Conservation (phyloP, 305 asterid species). For the Rubia occidens region DNA sequence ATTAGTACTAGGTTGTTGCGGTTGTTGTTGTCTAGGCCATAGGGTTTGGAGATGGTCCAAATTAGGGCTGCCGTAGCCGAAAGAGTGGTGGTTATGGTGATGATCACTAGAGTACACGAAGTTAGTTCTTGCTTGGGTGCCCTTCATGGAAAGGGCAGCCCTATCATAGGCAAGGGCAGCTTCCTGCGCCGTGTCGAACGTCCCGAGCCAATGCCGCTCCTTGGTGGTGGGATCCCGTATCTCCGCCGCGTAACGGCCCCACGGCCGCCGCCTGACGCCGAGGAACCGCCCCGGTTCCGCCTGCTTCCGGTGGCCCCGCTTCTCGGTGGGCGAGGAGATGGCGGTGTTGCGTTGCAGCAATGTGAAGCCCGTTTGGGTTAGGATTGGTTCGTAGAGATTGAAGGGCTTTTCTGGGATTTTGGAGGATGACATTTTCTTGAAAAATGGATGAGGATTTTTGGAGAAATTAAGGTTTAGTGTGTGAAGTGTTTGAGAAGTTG, state of each 20-base stretch:
- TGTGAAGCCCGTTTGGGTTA: conserved; percentile 68
- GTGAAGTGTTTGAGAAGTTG: background rate
- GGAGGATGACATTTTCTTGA: conserved; percentile 33
- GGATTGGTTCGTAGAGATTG: conserved; percentile 69
- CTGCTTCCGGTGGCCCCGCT: conserved; percentile 63
- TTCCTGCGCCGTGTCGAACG: conserved; percentile 94
- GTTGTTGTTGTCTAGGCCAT: background rate
- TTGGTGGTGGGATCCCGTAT: conserved; percentile 83
- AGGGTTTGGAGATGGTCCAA: conserved; percentile 32
- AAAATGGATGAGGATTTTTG: conserved; percentile 3
- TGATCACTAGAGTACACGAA: conserved; percentile 49
- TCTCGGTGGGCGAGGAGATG: conserved; percentile 43
- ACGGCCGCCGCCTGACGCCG: conserved; percentile 78
- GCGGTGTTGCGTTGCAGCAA: conserved; percentile 80
- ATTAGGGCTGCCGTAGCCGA: conserved; percentile 32
- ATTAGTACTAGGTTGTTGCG: background rate
- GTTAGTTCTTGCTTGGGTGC: conserved; percentile 75
- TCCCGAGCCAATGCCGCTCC: conserved; percentile 93
- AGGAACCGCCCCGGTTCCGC: conserved; percentile 82
- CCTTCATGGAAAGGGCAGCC: conserved; percentile 89
- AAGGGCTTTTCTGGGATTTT: conserved; percentile 40
- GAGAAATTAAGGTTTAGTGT: no score
- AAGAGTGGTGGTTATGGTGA: conserved; percentile 17
- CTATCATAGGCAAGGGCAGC: conserved; percentile 93
- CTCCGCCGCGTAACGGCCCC: conserved; percentile 96